Conservation (phyloP, 176 grass and related monocot species). For the Puccinellia tenuiflora region DNA sequence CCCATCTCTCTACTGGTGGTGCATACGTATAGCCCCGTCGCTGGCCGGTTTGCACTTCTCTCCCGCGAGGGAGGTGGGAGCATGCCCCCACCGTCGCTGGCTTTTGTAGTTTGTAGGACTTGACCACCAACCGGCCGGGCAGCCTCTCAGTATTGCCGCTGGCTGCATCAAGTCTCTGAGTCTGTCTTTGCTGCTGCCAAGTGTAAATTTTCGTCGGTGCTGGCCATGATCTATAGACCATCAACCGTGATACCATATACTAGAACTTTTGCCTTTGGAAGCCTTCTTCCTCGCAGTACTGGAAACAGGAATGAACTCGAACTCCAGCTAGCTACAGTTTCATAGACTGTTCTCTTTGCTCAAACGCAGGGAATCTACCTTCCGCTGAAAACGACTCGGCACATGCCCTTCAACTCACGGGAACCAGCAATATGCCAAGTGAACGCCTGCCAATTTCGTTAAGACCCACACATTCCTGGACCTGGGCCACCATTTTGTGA, state of each 20-base stretch:
- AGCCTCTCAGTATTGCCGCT: background rate
- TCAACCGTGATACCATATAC: background rate
- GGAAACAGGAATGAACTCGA: background rate
- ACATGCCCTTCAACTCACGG: slow-evolving; percentile 26
- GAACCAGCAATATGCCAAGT: slow-evolving; percentile 18
- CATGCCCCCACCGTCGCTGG: background rate
- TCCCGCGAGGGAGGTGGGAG: background rate
- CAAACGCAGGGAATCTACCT: slow-evolving; percentile 10
- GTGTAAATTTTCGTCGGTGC: background rate
- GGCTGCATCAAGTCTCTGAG: background rate
- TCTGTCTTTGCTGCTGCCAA: background rate
- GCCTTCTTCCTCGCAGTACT: background rate
- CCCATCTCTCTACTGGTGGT: too few species aligned
- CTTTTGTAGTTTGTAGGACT: background rate
- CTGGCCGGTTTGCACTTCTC: background rate
- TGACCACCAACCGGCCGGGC: background rate
- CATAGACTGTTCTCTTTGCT: background rate
- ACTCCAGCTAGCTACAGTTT: background rate
- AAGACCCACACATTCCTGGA: slow-evolving; percentile 4
- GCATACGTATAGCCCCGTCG: too few species aligned
- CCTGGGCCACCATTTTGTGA: background rate
- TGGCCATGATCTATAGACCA: background rate
- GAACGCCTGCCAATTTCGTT: slow-evolving; percentile 16
- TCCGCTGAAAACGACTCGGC: slow-evolving; percentile 18
- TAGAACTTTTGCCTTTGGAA: background rate